Conservation (phyloP, 1,284 basidiomycete species). For the Cutaneotrichosporon cutaneum region DNA sequence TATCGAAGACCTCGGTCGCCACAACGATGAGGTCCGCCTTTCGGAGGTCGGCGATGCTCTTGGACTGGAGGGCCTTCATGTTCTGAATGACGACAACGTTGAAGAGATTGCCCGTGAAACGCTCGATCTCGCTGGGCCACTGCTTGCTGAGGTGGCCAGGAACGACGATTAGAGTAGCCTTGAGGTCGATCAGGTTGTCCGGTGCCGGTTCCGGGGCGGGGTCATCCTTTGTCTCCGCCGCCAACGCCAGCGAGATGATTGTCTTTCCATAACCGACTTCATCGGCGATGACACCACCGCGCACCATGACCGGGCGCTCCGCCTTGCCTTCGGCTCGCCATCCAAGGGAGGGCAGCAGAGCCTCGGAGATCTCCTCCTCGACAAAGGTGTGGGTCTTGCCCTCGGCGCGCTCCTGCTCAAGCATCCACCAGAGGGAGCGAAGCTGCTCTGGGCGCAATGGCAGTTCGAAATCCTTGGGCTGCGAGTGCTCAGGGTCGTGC, state of each 20-base stretch:
- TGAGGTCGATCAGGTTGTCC: conserved; percentile 59
- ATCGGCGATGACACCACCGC: conserved; percentile 91
- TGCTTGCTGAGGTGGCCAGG: conserved; percentile 86
- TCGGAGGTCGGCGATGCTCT: conserved; percentile 72
- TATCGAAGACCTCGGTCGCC: conserved; percentile 80
- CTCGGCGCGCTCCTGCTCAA: conserved; percentile 68
- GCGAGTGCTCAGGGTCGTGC: conserved; percentile 67
- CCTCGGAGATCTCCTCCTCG: conserved; percentile 93
- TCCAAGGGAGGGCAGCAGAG: conserved; percentile 75
- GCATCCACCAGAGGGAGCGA: conserved; percentile 91
- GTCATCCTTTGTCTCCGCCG: conserved; percentile 59
- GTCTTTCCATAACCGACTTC: conserved; percentile 97
- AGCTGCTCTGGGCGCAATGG: conserved; percentile 78
- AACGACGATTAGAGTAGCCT: conserved; percentile 81
- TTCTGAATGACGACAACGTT: conserved; percentile 61
- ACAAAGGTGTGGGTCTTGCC: conserved; percentile 66
- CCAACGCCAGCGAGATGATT: conserved; percentile 85
- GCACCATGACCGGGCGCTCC: conserved; percentile 68
- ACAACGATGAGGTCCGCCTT: conserved; percentile 85
- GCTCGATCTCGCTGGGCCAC: conserved; percentile 81
- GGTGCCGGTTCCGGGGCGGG: conserved; percentile 58
- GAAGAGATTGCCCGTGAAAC: conserved; percentile 69
- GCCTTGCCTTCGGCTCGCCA: conserved; percentile 93
- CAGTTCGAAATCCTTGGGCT: conserved; percentile 72
- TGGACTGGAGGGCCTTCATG: conserved; percentile 68